A percentile compares a stretch with the other conserved stretches of the same genome.
Evolutionary conservation across 768 basidiomycete species (phyloP).

Genomic region (Galerina sulciceps): DNA sequence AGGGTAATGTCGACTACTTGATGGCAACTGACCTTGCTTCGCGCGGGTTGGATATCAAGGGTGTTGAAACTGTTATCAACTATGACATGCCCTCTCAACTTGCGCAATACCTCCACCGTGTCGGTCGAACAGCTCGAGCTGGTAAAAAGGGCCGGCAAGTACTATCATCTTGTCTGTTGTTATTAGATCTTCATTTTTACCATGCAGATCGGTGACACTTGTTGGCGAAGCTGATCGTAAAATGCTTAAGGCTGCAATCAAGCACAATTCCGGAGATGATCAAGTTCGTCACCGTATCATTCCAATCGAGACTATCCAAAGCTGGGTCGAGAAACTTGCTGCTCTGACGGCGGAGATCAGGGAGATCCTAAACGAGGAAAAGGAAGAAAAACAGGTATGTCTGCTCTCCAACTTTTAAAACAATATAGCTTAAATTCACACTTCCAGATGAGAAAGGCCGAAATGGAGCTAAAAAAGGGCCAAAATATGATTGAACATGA

Average conservation of each 20-base stretch:
- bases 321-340: slow-evolving; percentile 73
- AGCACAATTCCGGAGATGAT: slow-evolving; percentile 78
- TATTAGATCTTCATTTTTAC: slow-evolving; percentile 1
- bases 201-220: slow-evolving; percentile 82
- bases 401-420: slow-evolving; percentile 16
- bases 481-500: slow-evolving; percentile 95
- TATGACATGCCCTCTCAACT: slow-evolving; percentile 97
- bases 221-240: slow-evolving; percentile 97
- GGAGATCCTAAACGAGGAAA: slow-evolving; percentile 86
- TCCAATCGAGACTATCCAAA: slow-evolving; percentile 71
- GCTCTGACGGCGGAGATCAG: slow-evolving; percentile 76
- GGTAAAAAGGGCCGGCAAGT: slow-evolving; percentile 89
- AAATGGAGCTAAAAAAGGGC: slow-evolving; percentile 95
- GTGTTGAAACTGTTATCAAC: slow-evolving; percentile 96
- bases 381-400: slow-evolving; percentile 88
- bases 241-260: slow-evolving; percentile 95
- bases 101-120: slow-evolving; percentile 94
- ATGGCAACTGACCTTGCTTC: slow-evolving; percentile 97
- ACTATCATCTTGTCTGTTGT: not conserved
- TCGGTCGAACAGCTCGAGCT: slow-evolving; percentile 96
- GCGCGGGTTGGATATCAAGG: slow-evolving; percentile 96
- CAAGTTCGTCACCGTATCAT: slow-evolving; percentile 89
- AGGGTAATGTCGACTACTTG: slow-evolving; percentile 86
- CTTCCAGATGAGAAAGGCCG: slow-evolving; percentile 78
- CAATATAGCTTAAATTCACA: slow-evolving; percentile 3